Percentiles rank a stretch among this genome's conserved stretches.
Conservation (phyloP, 345 rosid species). For the Gossypium australe region DNA sequence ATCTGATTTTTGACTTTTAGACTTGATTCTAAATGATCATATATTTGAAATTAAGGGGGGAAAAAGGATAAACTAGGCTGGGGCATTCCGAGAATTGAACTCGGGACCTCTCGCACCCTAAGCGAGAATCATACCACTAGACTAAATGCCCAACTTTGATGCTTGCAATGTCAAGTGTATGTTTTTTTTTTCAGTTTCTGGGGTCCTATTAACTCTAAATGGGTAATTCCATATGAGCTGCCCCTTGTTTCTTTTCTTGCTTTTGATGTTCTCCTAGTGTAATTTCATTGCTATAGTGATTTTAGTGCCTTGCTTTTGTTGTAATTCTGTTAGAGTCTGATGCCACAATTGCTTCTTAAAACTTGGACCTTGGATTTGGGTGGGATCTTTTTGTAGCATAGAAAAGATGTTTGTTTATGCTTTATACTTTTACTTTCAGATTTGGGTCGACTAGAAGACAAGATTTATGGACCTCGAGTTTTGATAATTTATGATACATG, state of each 20-base stretch:
- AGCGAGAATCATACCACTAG: conserved; percentile 92
- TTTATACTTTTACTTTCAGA: not conserved
- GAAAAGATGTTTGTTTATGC: not conserved
- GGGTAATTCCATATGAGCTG: not conserved
- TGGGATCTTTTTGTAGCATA: not conserved
- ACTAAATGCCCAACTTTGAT: conserved; percentile 26
- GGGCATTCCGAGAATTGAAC: not conserved
- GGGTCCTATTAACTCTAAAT: not conserved
- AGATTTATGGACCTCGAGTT: not conserved
- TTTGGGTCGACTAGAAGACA: not conserved
- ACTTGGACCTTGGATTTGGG: not conserved
- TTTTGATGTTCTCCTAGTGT: not conserved
- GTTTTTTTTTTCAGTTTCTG: not conserved
- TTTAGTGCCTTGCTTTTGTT: not conserved
- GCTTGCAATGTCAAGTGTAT: no score
- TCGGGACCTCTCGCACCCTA: conserved; percentile 6
- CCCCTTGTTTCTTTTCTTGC: not conserved
- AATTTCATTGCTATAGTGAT: not conserved
- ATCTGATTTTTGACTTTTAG: not conserved
- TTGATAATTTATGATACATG: not conserved
- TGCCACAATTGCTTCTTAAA: not conserved
- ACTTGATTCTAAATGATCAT: not conserved
- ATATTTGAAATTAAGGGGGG: not conserved
- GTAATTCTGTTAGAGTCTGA: not conserved
- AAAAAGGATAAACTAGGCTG: not conserved